A percentile compares a stretch with the other conserved stretches of the same genome.
Conservation (phyloP, 371 early-diverging fungal species). For the Chytridium lagenaria region DNA sequence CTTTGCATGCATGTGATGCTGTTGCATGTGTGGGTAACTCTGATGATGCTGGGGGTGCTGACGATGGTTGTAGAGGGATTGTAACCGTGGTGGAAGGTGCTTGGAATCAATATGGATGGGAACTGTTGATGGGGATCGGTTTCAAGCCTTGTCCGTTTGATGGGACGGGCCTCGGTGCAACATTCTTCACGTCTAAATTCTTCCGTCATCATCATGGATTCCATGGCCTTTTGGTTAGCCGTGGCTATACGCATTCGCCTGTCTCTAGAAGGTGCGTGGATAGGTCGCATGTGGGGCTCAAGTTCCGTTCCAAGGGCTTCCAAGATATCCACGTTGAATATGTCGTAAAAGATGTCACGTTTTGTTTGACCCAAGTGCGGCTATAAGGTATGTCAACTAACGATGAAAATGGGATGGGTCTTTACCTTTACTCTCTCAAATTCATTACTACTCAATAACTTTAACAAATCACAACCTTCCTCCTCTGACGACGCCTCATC, state of each 20-base stretch:
- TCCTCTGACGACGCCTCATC: too few species aligned
- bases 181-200: too few species aligned
- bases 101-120: neutral
- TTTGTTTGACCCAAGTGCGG: neutral
- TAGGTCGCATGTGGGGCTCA: neutral
- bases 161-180: too few species aligned
- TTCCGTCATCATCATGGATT: neutral
- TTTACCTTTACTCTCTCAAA: neutral
- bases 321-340: slow-evolving; percentile 2
- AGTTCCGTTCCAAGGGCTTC: neutral
- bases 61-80: neutral
- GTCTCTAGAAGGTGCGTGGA: neutral
- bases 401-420: neutral
- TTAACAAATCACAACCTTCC: too few species aligned
- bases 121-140: neutral
- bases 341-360: neutral
- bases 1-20: neutral
- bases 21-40: neutral
- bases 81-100: neutral
- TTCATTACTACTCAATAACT: neutral
- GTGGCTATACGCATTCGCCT: neutral
- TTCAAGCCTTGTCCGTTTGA: too few species aligned
- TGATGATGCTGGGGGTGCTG: neutral
- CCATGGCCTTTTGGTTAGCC: neutral
- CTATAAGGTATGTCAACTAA: neutral